Evolutionary conservation across 169 alveolate species (phyloP), one percentile per base, ranked within the genome.

Genomic region (Eimeria acervulina): DNA sequence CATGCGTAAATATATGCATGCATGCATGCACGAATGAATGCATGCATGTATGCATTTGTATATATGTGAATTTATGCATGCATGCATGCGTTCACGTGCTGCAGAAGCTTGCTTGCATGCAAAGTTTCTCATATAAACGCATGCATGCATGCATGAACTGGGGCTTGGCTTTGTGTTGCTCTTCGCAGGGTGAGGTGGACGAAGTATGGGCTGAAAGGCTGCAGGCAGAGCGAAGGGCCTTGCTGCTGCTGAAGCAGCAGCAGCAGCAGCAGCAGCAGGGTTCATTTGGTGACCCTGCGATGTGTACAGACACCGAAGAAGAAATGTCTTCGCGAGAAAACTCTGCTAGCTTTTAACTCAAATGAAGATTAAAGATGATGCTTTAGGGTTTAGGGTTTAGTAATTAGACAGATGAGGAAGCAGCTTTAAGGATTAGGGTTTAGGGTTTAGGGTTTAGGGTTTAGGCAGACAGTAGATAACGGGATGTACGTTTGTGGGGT

Each of bases 401-500:
- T 47, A 47, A n/a, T n/a, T n/a, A n/a, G n/a, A n/a, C n/a, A n/a
- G n/a, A n/a, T n/a, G n/a, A n/a, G n/a, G 55, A 47, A 12, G 55
- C 55, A 47, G 55, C 12, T n/a, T n/a, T n/a, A n/a, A n/a, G n/a
- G n/a, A 47, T 7, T 68, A 68, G 38, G 78, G 42, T 12, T 68
- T 68, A 68, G 78, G n/a, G n/a, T n/a, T n/a, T n/a, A n/a, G n/a
- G 31, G 78, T 68, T 68, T 68, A 68, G 76, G 76, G 76, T 28
- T 63, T 63, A 15, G 76, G 76, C 5, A 26, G 7, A 63, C 12
- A 63, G 76, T 6, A n/a, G n/a, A n/a, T n/a, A n/a, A n/a, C n/a
- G n/a, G n/a, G n/a, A n/a, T n/a, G n/a, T n/a, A n/a, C n/a, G n/a
- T n/a, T n/a, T n/a, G n/a, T n/a, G n/a, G n/a, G n/a, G n/a, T n/a